These are phyloP conservation scores for Candida peoriensis DNA, from an alignment of 805 yeast species.

Conservation along the genomic window DNA sequence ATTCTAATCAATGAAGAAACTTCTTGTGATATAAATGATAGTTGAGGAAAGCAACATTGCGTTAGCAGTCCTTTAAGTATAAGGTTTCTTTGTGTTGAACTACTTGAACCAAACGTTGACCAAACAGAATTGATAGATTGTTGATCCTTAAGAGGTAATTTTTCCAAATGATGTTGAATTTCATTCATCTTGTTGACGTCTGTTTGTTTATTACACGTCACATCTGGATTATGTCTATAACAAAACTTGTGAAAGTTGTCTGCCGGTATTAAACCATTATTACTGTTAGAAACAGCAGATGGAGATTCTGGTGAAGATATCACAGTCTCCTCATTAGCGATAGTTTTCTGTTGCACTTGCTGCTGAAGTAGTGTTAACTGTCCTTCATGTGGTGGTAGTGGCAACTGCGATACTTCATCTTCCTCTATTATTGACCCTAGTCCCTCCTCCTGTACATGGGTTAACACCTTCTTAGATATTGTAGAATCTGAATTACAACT, in stretches of 20 bases:
- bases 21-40: constrained; percentile 79
- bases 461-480: too few species aligned
- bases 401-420: not conserved
- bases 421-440: not conserved
- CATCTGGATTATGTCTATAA: constrained; percentile 90
- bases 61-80: constrained; percentile 79
- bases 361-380: not conserved
- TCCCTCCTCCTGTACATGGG: too few species aligned
- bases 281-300: constrained; percentile 5
- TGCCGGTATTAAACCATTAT: constrained; percentile 18
- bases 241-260: constrained; percentile 69
- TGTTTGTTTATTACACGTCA: constrained; percentile 63
- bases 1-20: constrained; percentile 76
- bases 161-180: constrained; percentile 53
- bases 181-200: constrained; percentile 61
- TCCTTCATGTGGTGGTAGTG: not conserved
- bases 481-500: constrained; percentile 6
- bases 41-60: constrained; percentile 93
- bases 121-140: constrained; percentile 78
- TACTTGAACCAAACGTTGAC: constrained; percentile 77
- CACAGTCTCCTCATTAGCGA: not conserved
- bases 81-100: constrained; percentile 60
- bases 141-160: constrained; percentile 64
- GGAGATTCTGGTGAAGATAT: not conserved
- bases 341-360: not conserved